These are phyloP conservation scores for Purshia tridentata DNA, from an alignment of 306 rosid species.

Conservation along the genomic window DNA sequence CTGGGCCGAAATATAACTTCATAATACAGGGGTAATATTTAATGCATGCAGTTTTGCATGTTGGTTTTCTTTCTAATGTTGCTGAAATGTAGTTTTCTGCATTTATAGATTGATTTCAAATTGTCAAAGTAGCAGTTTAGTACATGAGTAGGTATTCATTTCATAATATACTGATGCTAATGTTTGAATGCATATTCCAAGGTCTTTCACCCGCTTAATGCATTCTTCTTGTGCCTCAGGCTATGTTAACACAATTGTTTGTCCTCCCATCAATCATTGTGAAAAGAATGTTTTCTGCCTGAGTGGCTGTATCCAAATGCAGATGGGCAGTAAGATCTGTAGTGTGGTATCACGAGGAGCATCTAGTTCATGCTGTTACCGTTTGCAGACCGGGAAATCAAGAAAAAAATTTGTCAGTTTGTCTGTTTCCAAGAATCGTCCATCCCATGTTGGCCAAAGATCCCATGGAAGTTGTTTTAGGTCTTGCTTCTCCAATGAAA, in stretches of 20 bases:
- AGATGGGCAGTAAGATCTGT: conserved; percentile 60
- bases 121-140: not conserved
- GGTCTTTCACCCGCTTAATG: conserved; percentile 22
- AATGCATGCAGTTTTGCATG: not conserved
- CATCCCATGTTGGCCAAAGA: conserved; percentile 44
- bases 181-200: conserved; percentile 3
- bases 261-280: conserved; percentile 43
- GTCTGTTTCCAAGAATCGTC: conserved; percentile 39
- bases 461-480: conserved; percentile 46
- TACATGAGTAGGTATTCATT: not conserved
- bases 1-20: too few species aligned
- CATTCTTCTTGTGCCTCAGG: conserved; percentile 53
- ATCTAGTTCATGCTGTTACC: conserved; percentile 44
- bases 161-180: not conserved
- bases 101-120: not conserved
- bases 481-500: conserved; percentile 54
- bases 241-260: conserved; percentile 49
- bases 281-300: conserved; percentile 45
- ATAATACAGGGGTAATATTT: not conserved
- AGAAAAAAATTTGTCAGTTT: conserved; percentile 40
- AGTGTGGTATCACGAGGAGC: conserved; percentile 48
- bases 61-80: not conserved
- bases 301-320: conserved; percentile 45
- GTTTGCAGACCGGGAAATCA: conserved; percentile 30
- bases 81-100: not conserved